These are phyloP conservation scores for Pontederia crassipes DNA, from an alignment of 176 grass and related monocot genomes.

Conservation along the genomic window DNA sequence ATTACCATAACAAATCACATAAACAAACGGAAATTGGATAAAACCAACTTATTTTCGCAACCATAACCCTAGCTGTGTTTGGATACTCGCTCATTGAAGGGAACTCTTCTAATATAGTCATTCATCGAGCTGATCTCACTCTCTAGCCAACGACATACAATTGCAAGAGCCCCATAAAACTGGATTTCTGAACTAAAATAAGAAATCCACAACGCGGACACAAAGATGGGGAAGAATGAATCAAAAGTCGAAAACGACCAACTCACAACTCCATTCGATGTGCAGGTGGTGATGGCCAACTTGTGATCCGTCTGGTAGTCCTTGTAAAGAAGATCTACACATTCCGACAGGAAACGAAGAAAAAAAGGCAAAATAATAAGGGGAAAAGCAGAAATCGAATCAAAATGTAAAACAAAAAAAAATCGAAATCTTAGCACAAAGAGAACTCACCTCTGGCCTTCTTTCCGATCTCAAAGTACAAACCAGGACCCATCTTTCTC, in stretches of 20 bases:
- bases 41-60: too few relatives aligned
- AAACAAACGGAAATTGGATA: too few relatives aligned
- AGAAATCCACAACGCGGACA: neutral
- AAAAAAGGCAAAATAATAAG: slow-evolving; percentile 3
- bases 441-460: slow-evolving; percentile 49
- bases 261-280: slow-evolving; percentile 53
- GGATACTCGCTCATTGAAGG: too few relatives aligned
- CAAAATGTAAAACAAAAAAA: too few relatives aligned
- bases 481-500: slow-evolving; percentile 48
- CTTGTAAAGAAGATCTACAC: slow-evolving; percentile 50
- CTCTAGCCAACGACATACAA: neutral
- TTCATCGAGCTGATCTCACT: too few relatives aligned
- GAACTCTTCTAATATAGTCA: too few relatives aligned
- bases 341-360: neutral
- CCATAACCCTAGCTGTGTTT: too few relatives aligned
- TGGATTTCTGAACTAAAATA: neutral
- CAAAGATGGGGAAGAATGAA: neutral
- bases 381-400: neutral
- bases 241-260: neutral
- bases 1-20: too few relatives aligned
- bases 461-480: slow-evolving; percentile 77
- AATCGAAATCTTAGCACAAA: neutral
- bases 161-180: neutral
- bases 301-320: slow-evolving; percentile 53
- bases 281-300: slow-evolving; percentile 37